phyloP scores from a whole-genome alignment of 2,329 filamentous ascomycete species.

The Calonectria pteridis region DNA sequence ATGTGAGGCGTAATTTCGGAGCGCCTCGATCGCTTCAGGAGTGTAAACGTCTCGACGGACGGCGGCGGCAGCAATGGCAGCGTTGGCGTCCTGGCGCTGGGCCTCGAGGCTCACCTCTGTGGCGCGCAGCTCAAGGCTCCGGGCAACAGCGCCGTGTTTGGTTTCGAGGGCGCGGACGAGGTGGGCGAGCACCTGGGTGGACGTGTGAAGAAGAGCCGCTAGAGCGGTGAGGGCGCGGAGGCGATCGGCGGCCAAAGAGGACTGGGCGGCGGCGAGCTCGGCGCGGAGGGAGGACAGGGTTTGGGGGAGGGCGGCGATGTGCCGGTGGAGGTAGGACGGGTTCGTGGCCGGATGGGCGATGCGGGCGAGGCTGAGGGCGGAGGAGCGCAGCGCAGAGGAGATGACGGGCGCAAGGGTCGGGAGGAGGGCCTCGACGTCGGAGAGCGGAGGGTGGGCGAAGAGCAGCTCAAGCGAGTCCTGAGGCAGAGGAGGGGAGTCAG shows the following conservation, averaged over 20 bases:
- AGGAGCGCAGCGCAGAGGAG: slow-evolving; percentile 62
- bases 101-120: slow-evolving; percentile 59
- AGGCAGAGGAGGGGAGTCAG: slow-evolving; percentile 49
- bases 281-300: slow-evolving; percentile 54
- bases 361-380: slow-evolving; percentile 62
- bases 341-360: slow-evolving; percentile 63
- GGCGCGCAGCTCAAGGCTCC: slow-evolving; percentile 65
- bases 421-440: slow-evolving; percentile 60
- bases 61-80: slow-evolving; percentile 49
- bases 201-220: slow-evolving; percentile 53
- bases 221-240: slow-evolving; percentile 54
- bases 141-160: slow-evolving; percentile 66
- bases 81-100: slow-evolving; percentile 55
- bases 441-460: slow-evolving; percentile 63
- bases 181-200: slow-evolving; percentile 54
- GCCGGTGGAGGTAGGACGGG: slow-evolving; percentile 69
- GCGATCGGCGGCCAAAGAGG: slow-evolving; percentile 54
- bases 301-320: slow-evolving; percentile 62
- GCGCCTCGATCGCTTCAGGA: slow-evolving; percentile 55
- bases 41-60: slow-evolving; percentile 59
- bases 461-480: slow-evolving; percentile 56
- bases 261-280: slow-evolving; percentile 46
- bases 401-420: slow-evolving; percentile 61
- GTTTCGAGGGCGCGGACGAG: slow-evolving; percentile 66
- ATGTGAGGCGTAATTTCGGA: slow-evolving; percentile 62